A percentile compares a stretch with the other conserved stretches of the same genome.
These are phyloP conservation scores for Plantago coronopus DNA, from an alignment of 305 asterid species.

Conservation along the genomic window DNA sequence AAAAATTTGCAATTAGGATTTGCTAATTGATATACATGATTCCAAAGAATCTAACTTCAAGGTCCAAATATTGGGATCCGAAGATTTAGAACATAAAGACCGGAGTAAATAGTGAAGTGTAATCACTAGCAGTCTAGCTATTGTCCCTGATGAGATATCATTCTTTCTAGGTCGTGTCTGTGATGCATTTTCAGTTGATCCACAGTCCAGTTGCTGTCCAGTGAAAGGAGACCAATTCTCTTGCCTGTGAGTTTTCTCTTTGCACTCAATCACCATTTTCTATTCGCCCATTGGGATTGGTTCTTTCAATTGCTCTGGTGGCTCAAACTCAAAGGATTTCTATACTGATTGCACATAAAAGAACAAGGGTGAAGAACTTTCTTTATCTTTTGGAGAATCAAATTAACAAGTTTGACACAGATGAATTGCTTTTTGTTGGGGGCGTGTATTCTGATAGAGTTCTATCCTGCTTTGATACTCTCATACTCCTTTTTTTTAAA, in stretches of 20 bases:
- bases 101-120: neutral
- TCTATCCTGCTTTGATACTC: too few relatives aligned
- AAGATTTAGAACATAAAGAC: constrained; percentile 7
- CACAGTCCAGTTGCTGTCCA: constrained; percentile 68
- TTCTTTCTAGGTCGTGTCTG: constrained; percentile 67
- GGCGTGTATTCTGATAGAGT: too few relatives aligned
- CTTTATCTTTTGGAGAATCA: too few relatives aligned
- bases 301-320: constrained; percentile 1
- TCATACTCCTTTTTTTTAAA: too few relatives aligned
- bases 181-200: constrained; percentile 66
- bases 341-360: neutral
- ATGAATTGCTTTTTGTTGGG: too few relatives aligned
- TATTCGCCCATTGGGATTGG: neutral
- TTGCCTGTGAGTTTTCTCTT: constrained; percentile 74
- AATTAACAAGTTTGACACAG: too few relatives aligned
- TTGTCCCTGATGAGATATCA: constrained; percentile 21
- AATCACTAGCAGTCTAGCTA: neutral
- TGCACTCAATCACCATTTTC: constrained; percentile 8
- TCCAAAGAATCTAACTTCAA: neutral
- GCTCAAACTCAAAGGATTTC: constrained; percentile 7
- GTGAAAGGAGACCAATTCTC: constrained; percentile 61
- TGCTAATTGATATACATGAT: constrained; percentile 7
- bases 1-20: constrained; percentile 2
- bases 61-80: constrained; percentile 1
- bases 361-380: too few relatives aligned